These are phyloP conservation scores for Saturnispora galanensis DNA, from an alignment of 805 yeast genomes.

Conservation along the genomic window DNA sequence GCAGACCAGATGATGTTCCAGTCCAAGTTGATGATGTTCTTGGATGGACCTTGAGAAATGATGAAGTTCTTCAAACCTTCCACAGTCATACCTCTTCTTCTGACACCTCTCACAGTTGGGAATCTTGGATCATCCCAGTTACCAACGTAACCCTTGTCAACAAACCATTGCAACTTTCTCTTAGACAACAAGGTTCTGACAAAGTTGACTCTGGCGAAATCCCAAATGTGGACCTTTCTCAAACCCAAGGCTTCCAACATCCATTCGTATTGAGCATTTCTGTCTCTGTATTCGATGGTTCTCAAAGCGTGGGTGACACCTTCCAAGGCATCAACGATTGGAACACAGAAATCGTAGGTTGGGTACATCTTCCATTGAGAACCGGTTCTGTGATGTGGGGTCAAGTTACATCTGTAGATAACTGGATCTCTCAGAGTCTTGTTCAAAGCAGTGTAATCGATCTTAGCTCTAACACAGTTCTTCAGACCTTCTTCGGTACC, in stretches of 20 bases:
- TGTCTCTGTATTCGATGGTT: constrained; percentile 97
- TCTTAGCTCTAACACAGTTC: constrained; percentile 94
- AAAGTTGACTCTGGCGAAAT: constrained; percentile 94
- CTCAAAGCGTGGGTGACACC: constrained; percentile 98
- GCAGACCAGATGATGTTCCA: constrained; percentile 98
- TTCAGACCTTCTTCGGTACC: constrained; percentile 90
- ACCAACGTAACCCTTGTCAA: constrained; percentile 74
- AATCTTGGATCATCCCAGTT: constrained; percentile 99
- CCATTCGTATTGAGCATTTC: constrained; percentile 98
- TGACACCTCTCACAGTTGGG: constrained; percentile 99
- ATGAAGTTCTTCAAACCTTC: constrained; percentile 94
- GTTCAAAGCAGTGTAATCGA: constrained; percentile 82
- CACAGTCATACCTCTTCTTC: constrained; percentile 99
- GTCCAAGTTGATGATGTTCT: constrained; percentile 91
- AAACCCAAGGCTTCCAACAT: constrained; percentile 69
- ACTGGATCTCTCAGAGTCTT: constrained; percentile 98
- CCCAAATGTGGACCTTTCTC: constrained; percentile 96
- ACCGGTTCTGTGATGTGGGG: constrained; percentile 98
- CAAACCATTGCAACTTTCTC: constrained; percentile 99
- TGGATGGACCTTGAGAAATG: constrained; percentile 94
- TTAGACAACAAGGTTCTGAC: constrained; percentile 91
- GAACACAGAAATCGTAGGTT: constrained; percentile 97
- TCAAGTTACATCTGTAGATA: constrained; percentile 91
- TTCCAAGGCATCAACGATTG: constrained; percentile 89
- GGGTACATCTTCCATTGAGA: constrained; percentile 92